A percentile compares a stretch with the other conserved stretches of the same genome.
Evolutionary conservation across 2,329 filamentous ascomycete genomes (phyloP).

Genomic region (Neurospora sp.): DNA sequence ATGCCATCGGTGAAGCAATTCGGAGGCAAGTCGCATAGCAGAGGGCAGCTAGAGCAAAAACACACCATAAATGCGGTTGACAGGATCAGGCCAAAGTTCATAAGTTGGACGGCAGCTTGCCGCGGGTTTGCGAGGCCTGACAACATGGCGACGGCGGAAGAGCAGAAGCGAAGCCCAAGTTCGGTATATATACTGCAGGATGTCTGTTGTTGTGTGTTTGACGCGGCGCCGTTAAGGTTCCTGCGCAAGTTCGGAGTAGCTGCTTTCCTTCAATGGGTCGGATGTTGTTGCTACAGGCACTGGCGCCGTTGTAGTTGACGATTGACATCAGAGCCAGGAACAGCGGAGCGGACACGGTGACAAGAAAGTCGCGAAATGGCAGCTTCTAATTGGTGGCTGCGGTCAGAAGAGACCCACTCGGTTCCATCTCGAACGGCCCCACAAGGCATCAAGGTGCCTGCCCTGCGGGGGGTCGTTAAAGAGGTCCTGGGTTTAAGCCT

Average conservation of each 20-base stretch:
- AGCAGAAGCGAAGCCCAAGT: not conserved
- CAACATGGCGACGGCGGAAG: slow-evolving; percentile 44
- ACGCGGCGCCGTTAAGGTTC: not conserved
- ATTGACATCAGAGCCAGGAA: not conserved
- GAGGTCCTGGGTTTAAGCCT: no score
- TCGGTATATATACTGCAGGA: not conserved
- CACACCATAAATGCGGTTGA: slow-evolving; percentile 82
- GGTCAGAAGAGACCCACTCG: not conserved
- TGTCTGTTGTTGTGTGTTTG: not conserved
- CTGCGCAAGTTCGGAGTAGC: not conserved
- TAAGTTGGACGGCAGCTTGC: slow-evolving; percentile 69
- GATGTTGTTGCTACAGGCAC: slow-evolving; percentile 1
- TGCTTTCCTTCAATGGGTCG: not conserved
- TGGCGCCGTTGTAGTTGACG: not conserved
- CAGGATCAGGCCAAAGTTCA: slow-evolving; percentile 86
- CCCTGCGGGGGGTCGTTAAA: not conserved
- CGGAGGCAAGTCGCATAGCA: not conserved
- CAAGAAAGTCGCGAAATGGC: slow-evolving; percentile 12
- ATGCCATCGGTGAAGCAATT: not conserved
- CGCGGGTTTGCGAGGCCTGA: slow-evolving; percentile 64
- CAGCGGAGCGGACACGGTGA: slow-evolving; percentile 12
- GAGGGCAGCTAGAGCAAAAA: not conserved
- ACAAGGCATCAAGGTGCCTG: not conserved
- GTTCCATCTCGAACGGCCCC: not conserved
- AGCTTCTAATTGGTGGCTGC: slow-evolving; percentile 11